These are phyloP conservation scores for Cryptococcus sp. DNA, from an alignment of 1,284 basidiomycete genomes.

Conservation along the genomic window DNA sequence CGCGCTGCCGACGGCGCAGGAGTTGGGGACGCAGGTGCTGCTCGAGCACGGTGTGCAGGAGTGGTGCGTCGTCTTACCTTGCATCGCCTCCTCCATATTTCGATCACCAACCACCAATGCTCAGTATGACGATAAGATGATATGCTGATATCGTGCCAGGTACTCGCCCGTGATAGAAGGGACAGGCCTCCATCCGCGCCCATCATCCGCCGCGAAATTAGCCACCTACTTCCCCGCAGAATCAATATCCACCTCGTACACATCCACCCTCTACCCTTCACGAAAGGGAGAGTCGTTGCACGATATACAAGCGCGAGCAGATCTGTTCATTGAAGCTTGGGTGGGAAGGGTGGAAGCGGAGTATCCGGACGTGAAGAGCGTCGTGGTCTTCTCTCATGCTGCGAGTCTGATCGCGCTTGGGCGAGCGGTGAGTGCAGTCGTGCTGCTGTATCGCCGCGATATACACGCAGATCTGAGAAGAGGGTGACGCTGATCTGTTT, in stretches of 20 bases:
- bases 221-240: slow-evolving; percentile 37
- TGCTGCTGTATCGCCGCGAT: background rate
- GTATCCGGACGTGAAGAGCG: slow-evolving; percentile 43
- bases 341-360: slow-evolving; percentile 41
- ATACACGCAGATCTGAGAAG: background rate
- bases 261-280: slow-evolving; percentile 53
- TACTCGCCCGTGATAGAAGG: slow-evolving; percentile 41
- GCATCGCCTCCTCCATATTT: no score
- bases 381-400: slow-evolving; percentile 57
- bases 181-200: slow-evolving; percentile 50
- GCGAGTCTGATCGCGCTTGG: slow-evolving; percentile 55
- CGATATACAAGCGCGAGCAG: slow-evolving; percentile 51
- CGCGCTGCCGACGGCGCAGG: slow-evolving; percentile 47
- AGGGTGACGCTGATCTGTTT: background rate
- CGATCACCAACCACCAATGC: no score
- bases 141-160: slow-evolving; percentile 19
- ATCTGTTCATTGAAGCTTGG: slow-evolving; percentile 46
- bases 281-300: slow-evolving; percentile 54
- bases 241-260: slow-evolving; percentile 42
- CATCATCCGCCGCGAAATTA: slow-evolving; percentile 32
- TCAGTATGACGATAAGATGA: no score
- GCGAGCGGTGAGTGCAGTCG: slow-evolving; percentile 37
- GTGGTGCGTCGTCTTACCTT: slow-evolving; percentile 50
- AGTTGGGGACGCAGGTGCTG: slow-evolving; percentile 19
- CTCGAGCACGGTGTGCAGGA: slow-evolving; percentile 57